Evolutionary conservation across 805 yeast genomes (phyloP), one percentile per base, ranked within the genome.

Genomic region (Barnettozyma pratensis): DNA sequence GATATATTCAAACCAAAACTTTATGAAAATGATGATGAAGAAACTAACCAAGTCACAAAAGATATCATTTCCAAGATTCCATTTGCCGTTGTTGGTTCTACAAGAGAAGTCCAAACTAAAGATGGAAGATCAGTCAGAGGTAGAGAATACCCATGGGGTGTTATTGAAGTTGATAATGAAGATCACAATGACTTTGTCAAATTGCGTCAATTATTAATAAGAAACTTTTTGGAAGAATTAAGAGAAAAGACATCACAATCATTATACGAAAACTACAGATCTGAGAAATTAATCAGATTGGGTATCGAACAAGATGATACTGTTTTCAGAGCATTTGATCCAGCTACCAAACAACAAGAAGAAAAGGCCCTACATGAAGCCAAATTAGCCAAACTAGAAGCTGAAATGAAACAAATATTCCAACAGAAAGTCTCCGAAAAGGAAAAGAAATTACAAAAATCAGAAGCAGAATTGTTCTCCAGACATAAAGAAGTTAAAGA

Each of bases 401-500:
- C 89, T 38, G 98, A 94, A 71, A 90, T 94, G 97, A 91, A 92
- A 73, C 76, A 83, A 29, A 96, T 94, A 48, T 94, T 94, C 81
- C 96, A 91, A 72, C 94, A 87, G 64, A 94, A 94, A 74, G 99
- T 94, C 32, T 74, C 85, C 50, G 97, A 91, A 71, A 95, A 94
- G 81, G 99, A 94, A 70, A 88, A 90, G 78, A 92, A 92, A 73
- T 79, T 94, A 64, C 96, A 91, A 73, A 87, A 88, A 71, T 88
- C 96, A 42, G 99, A 94, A 73, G 94, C 96, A 49, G 99, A 94
- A 69, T 79, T 94, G 64, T 92, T 92, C 67, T 80, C 94, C 38
- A 85, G 95, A 68, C 99, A 94, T 70, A 88, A 89, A 70, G 98
- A 94, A 69, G 91, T 92, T 92, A 92, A 92, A 71, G 97, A 92